Evolutionary conservation across 2,329 filamentous ascomycete species (phyloP).

Genomic region (Pseudocercospora ulei): DNA sequence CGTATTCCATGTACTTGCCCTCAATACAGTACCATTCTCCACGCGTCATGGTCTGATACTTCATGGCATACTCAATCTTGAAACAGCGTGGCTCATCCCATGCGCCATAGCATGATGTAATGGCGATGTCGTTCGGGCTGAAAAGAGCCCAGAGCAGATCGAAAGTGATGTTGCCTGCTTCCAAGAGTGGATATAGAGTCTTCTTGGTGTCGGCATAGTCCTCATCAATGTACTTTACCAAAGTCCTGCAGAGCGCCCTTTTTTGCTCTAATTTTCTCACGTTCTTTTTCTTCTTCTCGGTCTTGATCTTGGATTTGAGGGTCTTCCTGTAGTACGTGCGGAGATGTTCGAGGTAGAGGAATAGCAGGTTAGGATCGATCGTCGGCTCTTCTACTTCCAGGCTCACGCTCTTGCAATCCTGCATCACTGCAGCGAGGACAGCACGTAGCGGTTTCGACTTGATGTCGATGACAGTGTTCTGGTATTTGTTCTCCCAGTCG

Average conservation of each 20-base stretch:
- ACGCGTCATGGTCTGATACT: slow-evolving; percentile 58
- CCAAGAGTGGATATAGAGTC: slow-evolving; percentile 67
- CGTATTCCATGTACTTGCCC: slow-evolving; percentile 72
- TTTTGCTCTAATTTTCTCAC: slow-evolving; percentile 51
- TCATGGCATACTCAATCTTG: slow-evolving; percentile 67
- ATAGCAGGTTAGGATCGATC: slow-evolving; percentile 43
- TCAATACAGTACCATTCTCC: slow-evolving; percentile 69
- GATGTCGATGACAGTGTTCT: slow-evolving; percentile 66
- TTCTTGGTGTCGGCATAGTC: slow-evolving; percentile 73
- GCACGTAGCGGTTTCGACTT: slow-evolving; percentile 72
- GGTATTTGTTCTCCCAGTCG: slow-evolving; percentile 73
- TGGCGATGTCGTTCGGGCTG: slow-evolving; percentile 75
- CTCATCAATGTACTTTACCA: slow-evolving; percentile 66
- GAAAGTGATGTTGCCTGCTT: slow-evolving; percentile 76
- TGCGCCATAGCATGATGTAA: slow-evolving; percentile 64
- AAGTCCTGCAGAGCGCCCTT: slow-evolving; percentile 57
- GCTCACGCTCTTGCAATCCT: slow-evolving; percentile 66
- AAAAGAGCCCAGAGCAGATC: slow-evolving; percentile 81
- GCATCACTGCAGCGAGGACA: slow-evolving; percentile 60
- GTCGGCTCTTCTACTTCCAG: slow-evolving; percentile 70
- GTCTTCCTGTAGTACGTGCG: slow-evolving; percentile 51
- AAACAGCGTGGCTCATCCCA: slow-evolving; percentile 69
- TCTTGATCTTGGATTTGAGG: slow-evolving; percentile 51
- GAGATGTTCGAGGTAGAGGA: slow-evolving; percentile 67
- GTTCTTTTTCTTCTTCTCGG: slow-evolving; percentile 53